phyloP scores from a whole-genome alignment of 2,329 filamentous ascomycete genomes.

The Colletotrichum theobromicola region DNA sequence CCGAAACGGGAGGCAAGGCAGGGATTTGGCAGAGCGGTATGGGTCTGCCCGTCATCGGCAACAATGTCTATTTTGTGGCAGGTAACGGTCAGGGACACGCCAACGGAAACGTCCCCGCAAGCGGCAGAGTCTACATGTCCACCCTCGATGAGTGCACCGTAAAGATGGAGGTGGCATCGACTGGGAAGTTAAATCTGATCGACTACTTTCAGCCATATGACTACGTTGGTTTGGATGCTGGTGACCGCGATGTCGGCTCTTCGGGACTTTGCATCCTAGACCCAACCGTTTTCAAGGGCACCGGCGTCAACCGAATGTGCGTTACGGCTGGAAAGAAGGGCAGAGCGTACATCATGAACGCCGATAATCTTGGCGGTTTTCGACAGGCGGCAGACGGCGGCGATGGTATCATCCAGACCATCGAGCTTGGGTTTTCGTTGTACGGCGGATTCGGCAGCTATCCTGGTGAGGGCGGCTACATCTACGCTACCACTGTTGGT shows the following conservation, averaged over 20 bases:
- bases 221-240: constrained; percentile 40
- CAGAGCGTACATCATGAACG: constrained; percentile 43
- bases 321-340: constrained; percentile 44
- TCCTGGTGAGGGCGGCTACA: constrained; percentile 46
- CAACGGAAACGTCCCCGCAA: constrained; percentile 38
- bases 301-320: constrained; percentile 37
- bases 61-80: constrained; percentile 29
- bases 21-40: constrained; percentile 42
- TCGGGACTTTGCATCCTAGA: constrained; percentile 39
- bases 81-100: constrained; percentile 36
- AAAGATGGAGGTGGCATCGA: constrained; percentile 30
- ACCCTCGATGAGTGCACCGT: constrained; percentile 38
- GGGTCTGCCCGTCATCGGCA: constrained; percentile 33
- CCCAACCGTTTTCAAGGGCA: constrained; percentile 35
- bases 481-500: constrained; percentile 37
- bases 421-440: constrained; percentile 34
- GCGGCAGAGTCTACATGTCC: constrained; percentile 33
- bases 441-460: constrained; percentile 44
- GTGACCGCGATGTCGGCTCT: constrained; percentile 44
- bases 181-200: constrained; percentile 22
- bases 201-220: constrained; percentile 50
- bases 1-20: constrained; percentile 33
- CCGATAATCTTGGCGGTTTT: constrained; percentile 46
- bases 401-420: constrained; percentile 41
- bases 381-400: constrained; percentile 38